Evolutionary conservation across 2,329 filamentous ascomycete species (phyloP), one percentile per base, ranked within the genome.

Genomic region (Alternaria infectoria): DNA sequence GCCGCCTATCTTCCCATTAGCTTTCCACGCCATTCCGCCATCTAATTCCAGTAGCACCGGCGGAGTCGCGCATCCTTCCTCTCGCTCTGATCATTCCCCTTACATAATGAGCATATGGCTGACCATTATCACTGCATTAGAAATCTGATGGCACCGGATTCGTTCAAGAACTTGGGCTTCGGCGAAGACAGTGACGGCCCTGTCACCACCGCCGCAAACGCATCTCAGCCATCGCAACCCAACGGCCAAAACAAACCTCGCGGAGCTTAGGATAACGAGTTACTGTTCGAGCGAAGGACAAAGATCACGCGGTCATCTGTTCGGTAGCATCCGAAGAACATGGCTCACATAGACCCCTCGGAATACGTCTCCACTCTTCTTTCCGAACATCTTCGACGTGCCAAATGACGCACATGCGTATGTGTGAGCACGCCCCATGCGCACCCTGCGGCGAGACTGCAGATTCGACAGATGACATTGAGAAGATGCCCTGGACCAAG

Each of bases 101-200:
- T 1, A 61, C 59, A 66, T 64, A 23, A 49, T 26, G 46, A 61
- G 25, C 56, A 55, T 15, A 44, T 51, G 36, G 32, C 32, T 36
- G 32, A 36, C 32, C 8, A 4, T 36, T 36, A 36, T 36, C 32
- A 5, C 15, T 0, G 15, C 2, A 36, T 36, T 36, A 36, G 93
- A 71, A 97, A 98, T 77, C 84, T 99, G 30, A 99, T 99, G 96
- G 94, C 94, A 8, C 93, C 88, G 71, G 96, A 99, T 76, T 92
- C 97, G 63, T 96, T 98, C 81, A 93, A 92, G 80, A 99, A 99
- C 76, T 84, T 99, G 44, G 96, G 96, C 0, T 96, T 97, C 72
- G 83, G 84, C 6, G 84, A 87, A 63, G 85, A 88, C 47, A 80
- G 68, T n/a, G 69, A 74, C 54, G 52, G 52, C 26, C 62, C 63